Conservation (phyloP, 345 rosid species). For the Eucalyptus marginata region DNA sequence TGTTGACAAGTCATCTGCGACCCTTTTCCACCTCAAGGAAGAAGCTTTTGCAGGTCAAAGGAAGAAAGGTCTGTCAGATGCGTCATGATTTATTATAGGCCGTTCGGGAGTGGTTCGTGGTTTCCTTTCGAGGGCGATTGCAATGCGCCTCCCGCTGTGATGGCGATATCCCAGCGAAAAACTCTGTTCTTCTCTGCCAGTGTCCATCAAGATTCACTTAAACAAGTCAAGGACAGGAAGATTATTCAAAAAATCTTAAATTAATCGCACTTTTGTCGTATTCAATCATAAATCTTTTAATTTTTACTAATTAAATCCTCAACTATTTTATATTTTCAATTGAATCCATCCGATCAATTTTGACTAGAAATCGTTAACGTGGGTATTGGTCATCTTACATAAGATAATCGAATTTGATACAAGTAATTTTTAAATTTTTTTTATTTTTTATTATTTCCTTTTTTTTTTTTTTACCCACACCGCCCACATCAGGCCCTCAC, state of each 20-base stretch:
- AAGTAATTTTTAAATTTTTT: too few species aligned
- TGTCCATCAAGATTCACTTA: not conserved
- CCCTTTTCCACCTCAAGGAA: not conserved
- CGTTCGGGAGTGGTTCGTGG: not conserved
- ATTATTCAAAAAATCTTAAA: too few species aligned
- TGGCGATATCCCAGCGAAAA: not conserved
- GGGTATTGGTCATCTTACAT: fast-evolving
- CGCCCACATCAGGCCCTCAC: too few species aligned
- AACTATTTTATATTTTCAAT: too few species aligned
- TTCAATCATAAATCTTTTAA: not conserved
- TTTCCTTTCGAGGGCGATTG: not conserved
- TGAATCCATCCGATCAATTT: too few species aligned
- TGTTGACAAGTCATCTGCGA: fast-evolving
- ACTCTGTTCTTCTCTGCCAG: not conserved
- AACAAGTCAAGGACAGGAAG: not conserved
- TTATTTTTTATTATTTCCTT: fast-evolving
- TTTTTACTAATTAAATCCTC: too few species aligned
- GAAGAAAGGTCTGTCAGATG: not conserved
- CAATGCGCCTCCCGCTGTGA: not conserved
- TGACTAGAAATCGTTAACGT: too few species aligned
- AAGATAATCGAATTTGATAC: fast-evolving
- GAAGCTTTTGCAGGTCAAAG: not conserved
- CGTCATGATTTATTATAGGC: not conserved
- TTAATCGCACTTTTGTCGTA: fast-evolving
- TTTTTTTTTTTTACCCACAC: too few species aligned